Conservation (phyloP, 495 filamentous ascomycete genomes). For the Podospora australis region DNA sequence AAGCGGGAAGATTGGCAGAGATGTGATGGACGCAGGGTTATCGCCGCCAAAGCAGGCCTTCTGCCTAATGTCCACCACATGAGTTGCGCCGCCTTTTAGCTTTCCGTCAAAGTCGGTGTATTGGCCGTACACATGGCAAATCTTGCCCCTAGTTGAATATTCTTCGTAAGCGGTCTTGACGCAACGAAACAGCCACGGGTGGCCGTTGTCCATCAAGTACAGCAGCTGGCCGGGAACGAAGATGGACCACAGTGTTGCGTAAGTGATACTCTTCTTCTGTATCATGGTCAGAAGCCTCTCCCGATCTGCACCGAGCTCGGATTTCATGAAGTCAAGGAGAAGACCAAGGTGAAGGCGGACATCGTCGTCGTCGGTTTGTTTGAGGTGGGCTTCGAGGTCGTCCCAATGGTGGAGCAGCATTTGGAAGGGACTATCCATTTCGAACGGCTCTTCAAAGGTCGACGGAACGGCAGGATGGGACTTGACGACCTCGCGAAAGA, state of each 20-base stretch:
- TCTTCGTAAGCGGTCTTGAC: conserved; percentile 4
- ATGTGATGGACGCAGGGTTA: not conserved
- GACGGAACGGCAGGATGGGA: conserved; percentile 33
- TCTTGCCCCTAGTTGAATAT: not conserved
- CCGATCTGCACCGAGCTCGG: conserved; percentile 20
- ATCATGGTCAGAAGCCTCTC: conserved; percentile 25
- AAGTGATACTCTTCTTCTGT: conserved; percentile 21
- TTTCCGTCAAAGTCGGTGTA: conserved; percentile 8
- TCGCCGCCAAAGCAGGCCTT: conserved; percentile 1
- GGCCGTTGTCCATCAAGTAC: conserved; percentile 23
- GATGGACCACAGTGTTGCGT: conserved; percentile 30
- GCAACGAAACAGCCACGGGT: conserved; percentile 1
- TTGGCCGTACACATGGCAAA: not conserved
- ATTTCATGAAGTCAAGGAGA: conserved; percentile 28
- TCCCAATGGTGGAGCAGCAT: conserved; percentile 29
- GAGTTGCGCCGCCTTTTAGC: not conserved
- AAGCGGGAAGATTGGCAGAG: not conserved
- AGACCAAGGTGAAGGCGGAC: conserved; percentile 29
- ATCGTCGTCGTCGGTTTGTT: conserved; percentile 19
- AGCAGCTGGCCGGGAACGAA: conserved; percentile 29
- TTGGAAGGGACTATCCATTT: conserved; percentile 22
- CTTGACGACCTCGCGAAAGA: conserved; percentile 22
- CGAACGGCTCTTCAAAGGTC: conserved; percentile 26
- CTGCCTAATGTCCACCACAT: not conserved
- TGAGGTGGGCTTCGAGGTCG: conserved; percentile 24